Evolutionary conservation across 2,329 filamentous ascomycete species (phyloP).

Genomic region (Aspergillus fumigatiaffinis): DNA sequence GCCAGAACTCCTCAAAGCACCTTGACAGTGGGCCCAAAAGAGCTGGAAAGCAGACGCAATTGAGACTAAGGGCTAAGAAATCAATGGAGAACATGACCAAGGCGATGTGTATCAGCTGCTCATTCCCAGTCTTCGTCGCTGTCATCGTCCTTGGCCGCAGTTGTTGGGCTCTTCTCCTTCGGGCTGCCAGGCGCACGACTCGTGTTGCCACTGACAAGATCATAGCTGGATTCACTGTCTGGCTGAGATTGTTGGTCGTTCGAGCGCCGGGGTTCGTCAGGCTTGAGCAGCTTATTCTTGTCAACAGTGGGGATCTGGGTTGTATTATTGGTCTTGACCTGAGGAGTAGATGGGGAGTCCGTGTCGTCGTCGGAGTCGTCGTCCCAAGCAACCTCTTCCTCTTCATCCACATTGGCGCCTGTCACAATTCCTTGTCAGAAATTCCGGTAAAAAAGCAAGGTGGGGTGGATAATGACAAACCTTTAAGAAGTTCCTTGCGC

Average conservation of each 20-base stretch:
- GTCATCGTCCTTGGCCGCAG: conserved; percentile 46
- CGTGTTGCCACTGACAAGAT: conserved; percentile 77
- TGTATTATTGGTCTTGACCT: conserved; percentile 37
- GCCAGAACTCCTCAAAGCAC: neutral
- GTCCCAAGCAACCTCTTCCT: conserved; percentile 65
- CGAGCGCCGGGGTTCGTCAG: conserved; percentile 63
- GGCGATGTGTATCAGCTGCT: conserved; percentile 4
- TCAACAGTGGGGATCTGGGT: conserved; percentile 29
- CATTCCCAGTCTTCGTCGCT: conserved; percentile 78
- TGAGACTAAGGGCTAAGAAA: neutral
- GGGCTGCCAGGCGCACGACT: conserved; percentile 72
- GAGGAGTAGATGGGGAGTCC: conserved; percentile 40
- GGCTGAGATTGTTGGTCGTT: conserved; percentile 87
- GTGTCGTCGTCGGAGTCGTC: conserved; percentile 65
- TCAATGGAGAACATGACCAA: neutral
- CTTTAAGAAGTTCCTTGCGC: conserved; percentile 84
- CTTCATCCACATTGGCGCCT: conserved; percentile 57
- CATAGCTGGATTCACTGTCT: conserved; percentile 94
- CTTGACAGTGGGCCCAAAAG: neutral
- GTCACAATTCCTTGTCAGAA: conserved; percentile 6
- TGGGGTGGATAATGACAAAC: conserved; percentile 48
- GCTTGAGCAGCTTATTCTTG: conserved; percentile 52
- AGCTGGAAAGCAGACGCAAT: neutral
- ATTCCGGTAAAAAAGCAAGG: neutral
- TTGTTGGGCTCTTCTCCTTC: conserved; percentile 44